Conservation (phyloP, 805 yeast species). For the Wickerhamiella qilinensis region DNA sequence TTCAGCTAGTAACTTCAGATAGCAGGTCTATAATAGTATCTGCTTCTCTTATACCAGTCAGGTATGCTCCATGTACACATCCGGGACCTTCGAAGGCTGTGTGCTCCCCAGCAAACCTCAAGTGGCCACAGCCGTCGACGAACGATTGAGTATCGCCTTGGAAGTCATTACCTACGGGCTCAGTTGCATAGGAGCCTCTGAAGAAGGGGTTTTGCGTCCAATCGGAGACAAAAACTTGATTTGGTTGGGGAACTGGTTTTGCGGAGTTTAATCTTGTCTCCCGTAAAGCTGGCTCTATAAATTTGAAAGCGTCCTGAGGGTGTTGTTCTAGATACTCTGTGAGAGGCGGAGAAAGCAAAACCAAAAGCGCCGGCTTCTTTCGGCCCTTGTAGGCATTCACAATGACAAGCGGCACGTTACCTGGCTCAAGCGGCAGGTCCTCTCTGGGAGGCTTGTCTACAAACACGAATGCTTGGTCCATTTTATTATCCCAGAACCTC, state of each 20-base stretch:
- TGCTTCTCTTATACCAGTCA: constrained; percentile 52
- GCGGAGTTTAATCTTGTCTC: constrained; percentile 14
- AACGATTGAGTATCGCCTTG: constrained; percentile 43
- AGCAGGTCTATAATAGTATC: constrained; percentile 18
- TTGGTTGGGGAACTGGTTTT: constrained; percentile 24
- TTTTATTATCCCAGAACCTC: constrained; percentile 40
- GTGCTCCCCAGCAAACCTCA: constrained; percentile 87
- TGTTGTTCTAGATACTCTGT: constrained; percentile 41
- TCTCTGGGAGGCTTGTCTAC: constrained; percentile 20
- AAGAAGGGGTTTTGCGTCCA: constrained; percentile 64
- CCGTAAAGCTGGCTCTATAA: constrained; percentile 35
- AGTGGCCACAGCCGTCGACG: constrained; percentile 36
- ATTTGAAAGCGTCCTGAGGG: constrained; percentile 39
- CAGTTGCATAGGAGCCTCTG: constrained; percentile 64
- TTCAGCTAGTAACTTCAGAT: not conserved
- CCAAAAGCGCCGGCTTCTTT: constrained; percentile 36
- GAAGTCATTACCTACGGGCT: constrained; percentile 56
- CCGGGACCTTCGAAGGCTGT: constrained; percentile 78
- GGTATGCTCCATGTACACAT: constrained; percentile 83
- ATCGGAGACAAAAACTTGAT: constrained; percentile 29
- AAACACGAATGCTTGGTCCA: constrained; percentile 34
- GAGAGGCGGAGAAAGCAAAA: constrained; percentile 56
- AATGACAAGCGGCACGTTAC: constrained; percentile 46
- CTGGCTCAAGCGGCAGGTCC: constrained; percentile 20
- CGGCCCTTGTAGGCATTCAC: constrained; percentile 37